These are phyloP conservation scores for Astragalus glycyphyllos DNA, from an alignment of 306 rosid species.

Conservation along the genomic window DNA sequence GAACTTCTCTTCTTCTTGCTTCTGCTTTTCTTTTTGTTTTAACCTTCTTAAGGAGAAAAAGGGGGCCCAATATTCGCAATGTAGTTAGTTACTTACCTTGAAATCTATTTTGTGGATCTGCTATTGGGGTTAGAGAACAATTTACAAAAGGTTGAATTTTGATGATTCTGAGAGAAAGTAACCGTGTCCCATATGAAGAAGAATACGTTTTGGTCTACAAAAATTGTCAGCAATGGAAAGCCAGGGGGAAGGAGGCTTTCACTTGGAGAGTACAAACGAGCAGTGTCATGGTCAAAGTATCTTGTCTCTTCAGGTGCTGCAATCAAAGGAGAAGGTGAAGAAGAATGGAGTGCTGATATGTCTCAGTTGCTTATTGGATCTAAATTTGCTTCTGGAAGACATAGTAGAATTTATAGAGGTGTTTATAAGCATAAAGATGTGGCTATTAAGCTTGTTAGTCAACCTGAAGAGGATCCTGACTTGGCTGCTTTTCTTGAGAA, in stretches of 20 bases:
- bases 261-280: constrained; percentile 82
- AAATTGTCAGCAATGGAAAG: constrained; percentile 59
- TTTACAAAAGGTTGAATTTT: constrained; percentile 31
- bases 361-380: constrained; percentile 81
- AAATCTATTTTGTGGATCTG: constrained; percentile 42
- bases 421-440: constrained; percentile 78
- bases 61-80: constrained; percentile 42
- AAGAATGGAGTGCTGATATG: constrained; percentile 97
- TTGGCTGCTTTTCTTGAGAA: constrained; percentile 79
- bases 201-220: constrained; percentile 66
- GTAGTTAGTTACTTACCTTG: constrained; percentile 59
- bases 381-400: constrained; percentile 86
- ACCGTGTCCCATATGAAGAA: constrained; percentile 66
- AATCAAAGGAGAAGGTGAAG: constrained; percentile 86
- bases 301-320: constrained; percentile 85
- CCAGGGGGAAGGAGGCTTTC: constrained; percentile 60
- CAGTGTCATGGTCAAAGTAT: constrained; percentile 97
- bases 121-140: constrained; percentile 36
- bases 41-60: neutral
- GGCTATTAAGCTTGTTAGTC: constrained; percentile 89
- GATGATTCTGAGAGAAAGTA: constrained; percentile 51
- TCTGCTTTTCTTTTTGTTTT: constrained; percentile 22
- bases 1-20: constrained; percentile 29
- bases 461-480: constrained; percentile 81
- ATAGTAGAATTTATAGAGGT: constrained; percentile 93